Base-by-base conservation (phyloP, 768 basidiomycete genomes). In the Russula foetens region DNA sequence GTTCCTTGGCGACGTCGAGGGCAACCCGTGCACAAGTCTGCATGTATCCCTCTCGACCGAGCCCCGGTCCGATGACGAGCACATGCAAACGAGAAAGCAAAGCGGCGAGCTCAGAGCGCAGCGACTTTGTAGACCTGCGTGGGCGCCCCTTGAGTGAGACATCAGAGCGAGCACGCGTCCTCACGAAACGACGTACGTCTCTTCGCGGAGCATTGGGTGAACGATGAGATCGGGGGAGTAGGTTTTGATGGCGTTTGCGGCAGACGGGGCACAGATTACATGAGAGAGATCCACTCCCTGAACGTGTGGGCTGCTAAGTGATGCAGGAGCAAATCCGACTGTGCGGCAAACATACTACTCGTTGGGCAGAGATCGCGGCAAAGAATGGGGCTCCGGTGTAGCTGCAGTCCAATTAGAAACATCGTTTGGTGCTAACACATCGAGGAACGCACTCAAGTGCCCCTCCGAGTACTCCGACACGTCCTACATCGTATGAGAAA, bases 311-410 rank as follows among this genome's bases (percentile, higher is more conserved):
- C 26, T 38, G 39, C 23, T 41, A n/a, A 15, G 33, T 46, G 54
- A 41, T 56, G 26, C 23, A 29, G 29, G n/a, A 67, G 7, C 56
- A 8, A 26, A 38, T 45, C 17, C n/a, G 14, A 26, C 19, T 23
- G 29, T 29, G 29, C 9, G 9, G 33, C 29, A 77, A 11, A 35
- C 35, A 35, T 68, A 92, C 92, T 70, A 97, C 80, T 65, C 92
- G 82, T 64, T 96, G 79, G 1, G 94, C 90, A 3, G 95, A 86
- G 67, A 97, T 92, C 38, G 92, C 85, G 4, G 94, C 90, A 71
- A 98, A 98, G 79, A 85, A 99, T 0, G 97, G 97, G 21, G 97
- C 97, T 17, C 97, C 97, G 0, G 95, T 91, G 73, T 98, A 98
- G 71, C 96, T 97, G 46, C 17, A 44, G 46, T 45, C 28, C 50